Percentiles rank a stretch among this genome's conserved stretches.
Evolutionary conservation across 2,329 filamentous ascomycete genomes (phyloP).

Genomic region (Phialemonium atrogriseum): DNA sequence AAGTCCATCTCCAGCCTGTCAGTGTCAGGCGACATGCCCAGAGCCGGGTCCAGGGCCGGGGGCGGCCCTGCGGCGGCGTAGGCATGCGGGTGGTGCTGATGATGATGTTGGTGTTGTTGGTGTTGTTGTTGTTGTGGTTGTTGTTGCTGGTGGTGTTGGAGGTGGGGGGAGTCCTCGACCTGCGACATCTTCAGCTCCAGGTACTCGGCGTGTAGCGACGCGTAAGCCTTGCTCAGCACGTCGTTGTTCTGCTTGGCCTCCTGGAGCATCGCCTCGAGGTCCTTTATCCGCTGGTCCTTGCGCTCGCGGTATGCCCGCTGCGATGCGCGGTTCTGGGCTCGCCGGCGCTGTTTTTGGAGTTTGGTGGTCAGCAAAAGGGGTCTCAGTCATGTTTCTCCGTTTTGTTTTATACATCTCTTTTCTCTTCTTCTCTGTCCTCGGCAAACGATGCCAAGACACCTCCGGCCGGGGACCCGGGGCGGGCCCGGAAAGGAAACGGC

Average conservation of each 20-base stretch:
- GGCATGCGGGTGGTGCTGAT: slow-evolving; percentile 2
- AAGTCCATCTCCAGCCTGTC: slow-evolving; percentile 20
- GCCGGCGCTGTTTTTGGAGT: slow-evolving; percentile 34
- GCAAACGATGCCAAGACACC: too few relatives aligned
- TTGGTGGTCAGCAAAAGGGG: not conserved
- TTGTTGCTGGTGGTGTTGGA: slow-evolving; percentile 14
- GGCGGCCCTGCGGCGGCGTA: slow-evolving; percentile 6
- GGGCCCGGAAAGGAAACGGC: too few relatives aligned
- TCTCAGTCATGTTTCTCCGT: not conserved
- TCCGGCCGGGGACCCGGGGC: too few relatives aligned
- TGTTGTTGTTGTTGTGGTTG: not conserved
- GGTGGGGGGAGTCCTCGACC: slow-evolving; percentile 17
- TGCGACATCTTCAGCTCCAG: slow-evolving; percentile 27
- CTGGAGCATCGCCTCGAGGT: slow-evolving; percentile 49
- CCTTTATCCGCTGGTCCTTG: slow-evolving; percentile 57
- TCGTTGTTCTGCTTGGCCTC: slow-evolving; percentile 47
- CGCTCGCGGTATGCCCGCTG: slow-evolving; percentile 54
- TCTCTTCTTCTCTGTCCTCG: too few relatives aligned
- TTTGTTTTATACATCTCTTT: too few relatives aligned
- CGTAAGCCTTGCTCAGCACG: slow-evolving; percentile 45
- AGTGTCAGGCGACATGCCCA: slow-evolving; percentile 10
- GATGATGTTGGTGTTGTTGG: slow-evolving; percentile 6
- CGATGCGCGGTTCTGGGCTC: slow-evolving; percentile 53
- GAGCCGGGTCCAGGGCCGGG: slow-evolving; percentile 11
- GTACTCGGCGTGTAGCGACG: slow-evolving; percentile 37